phyloP scores from a whole-genome alignment of 2,329 filamentous ascomycete genomes.

The Davidsoniella eucalypti region DNA sequence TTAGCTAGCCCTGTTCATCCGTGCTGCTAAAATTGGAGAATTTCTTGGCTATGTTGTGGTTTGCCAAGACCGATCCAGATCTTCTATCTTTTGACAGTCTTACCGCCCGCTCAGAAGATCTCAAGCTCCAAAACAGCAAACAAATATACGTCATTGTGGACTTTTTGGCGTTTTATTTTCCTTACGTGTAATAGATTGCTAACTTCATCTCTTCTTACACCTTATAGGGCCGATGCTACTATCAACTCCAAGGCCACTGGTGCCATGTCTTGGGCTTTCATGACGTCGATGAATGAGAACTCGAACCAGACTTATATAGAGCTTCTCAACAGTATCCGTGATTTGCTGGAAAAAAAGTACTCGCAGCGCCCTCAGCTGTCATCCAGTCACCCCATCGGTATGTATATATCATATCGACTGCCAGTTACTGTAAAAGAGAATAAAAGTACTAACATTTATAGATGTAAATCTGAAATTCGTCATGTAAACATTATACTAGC shows the following conservation, averaged over 20 bases:
- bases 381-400: conserved; percentile 89
- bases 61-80: no score
- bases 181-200: background rate
- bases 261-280: conserved; percentile 97
- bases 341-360: conserved; percentile 75
- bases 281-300: conserved; percentile 77
- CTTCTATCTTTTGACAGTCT: no score
- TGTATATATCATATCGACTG: conserved; percentile 18
- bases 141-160: no score
- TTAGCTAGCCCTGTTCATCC: no score
- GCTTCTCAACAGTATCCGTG: conserved; percentile 85
- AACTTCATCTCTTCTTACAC: background rate
- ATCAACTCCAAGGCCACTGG: conserved; percentile 83
- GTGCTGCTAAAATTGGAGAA: no score
- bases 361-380: conserved; percentile 90
- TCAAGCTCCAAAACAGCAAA: no score
- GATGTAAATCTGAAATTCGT: conserved; percentile 13
- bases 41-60: no score
- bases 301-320: conserved; percentile 93
- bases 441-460: background rate
- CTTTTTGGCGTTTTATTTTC: no score
- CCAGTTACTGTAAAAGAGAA: background rate
- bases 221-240: conserved; percentile 63
- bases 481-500: conserved; percentile 8
- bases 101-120: no score